Conservation (phyloP, 75 land plant species). For the Selaginella moellendorffii region DNA sequence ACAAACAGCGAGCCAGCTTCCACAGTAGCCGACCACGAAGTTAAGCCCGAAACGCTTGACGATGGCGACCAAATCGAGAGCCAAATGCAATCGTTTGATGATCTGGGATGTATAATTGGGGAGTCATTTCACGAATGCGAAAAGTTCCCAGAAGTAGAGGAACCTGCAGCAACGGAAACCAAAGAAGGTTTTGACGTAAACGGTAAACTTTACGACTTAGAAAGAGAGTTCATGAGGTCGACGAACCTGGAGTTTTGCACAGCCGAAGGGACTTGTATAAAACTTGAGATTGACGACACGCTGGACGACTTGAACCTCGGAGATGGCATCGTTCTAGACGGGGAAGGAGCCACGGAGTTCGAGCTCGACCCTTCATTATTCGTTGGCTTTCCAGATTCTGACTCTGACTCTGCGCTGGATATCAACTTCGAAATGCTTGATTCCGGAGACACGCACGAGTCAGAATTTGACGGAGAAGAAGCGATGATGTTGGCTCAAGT, state of each 20-base stretch:
- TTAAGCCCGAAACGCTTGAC: background rate
- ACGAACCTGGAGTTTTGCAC: background rate
- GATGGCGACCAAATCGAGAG: background rate
- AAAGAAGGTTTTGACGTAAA: no score
- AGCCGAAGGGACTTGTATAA: background rate
- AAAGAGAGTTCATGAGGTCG: background rate
- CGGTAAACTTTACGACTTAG: background rate
- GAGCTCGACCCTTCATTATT: background rate
- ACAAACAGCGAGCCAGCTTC: background rate
- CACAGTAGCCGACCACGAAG: background rate
- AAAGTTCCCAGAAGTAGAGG: no score
- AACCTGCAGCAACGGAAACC: no score
- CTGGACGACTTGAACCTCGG: background rate
- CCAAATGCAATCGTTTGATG: background rate
- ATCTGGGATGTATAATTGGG: background rate
- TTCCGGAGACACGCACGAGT: background rate
- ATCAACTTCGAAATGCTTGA: constrained; percentile 2
- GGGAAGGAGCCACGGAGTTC: background rate
- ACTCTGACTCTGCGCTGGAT: background rate
- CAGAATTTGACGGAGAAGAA: constrained; percentile 16
- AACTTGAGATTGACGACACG: background rate
- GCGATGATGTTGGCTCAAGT: constrained; percentile 30
- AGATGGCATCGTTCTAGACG: constrained; percentile 7
- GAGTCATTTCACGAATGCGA: no score
- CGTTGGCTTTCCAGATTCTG: background rate